A percentile compares a stretch with the other conserved stretches of the same genome.
phyloP scores from a whole-genome alignment of 345 rosid genomes.

The Turritis glabra region DNA sequence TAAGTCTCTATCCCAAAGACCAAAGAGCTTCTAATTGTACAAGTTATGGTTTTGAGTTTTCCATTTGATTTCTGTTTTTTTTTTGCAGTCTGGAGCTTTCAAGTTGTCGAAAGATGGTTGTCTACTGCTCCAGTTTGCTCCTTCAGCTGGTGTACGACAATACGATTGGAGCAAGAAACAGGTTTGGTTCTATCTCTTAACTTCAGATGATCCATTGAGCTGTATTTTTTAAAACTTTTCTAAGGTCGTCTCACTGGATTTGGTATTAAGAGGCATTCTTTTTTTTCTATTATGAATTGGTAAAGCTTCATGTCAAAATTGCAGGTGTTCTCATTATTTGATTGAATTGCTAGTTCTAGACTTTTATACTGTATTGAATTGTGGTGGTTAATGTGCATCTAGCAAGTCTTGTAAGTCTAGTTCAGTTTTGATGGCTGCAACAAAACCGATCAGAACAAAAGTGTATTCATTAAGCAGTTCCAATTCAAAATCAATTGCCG shows the following conservation, averaged over 20 bases:
- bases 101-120: constrained; percentile 75
- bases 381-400: too few species aligned
- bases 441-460: neutral
- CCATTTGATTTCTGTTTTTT: neutral
- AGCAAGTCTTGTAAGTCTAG: too few species aligned
- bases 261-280: too few species aligned
- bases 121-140: constrained; percentile 80
- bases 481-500: neutral
- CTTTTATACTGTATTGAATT: too few species aligned
- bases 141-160: constrained; percentile 65
- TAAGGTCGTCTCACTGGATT: too few species aligned
- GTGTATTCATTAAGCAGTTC: neutral
- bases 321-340: too few species aligned
- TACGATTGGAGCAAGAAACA: constrained; percentile 96
- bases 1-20: constrained; percentile 29
- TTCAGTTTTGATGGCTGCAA: constrained; percentile 21
- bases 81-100: constrained; percentile 75
- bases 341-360: too few species aligned
- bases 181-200: constrained; percentile 43
- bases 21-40: neutral
- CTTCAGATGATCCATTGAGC: too few species aligned
- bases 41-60: neutral
- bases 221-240: too few species aligned
- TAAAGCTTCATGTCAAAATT: too few species aligned
- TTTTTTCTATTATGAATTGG: too few species aligned